These are phyloP conservation scores for Kalmanozyma brasiliensis DNA, from an alignment of 1,284 basidiomycete genomes.

Conservation along the genomic window DNA sequence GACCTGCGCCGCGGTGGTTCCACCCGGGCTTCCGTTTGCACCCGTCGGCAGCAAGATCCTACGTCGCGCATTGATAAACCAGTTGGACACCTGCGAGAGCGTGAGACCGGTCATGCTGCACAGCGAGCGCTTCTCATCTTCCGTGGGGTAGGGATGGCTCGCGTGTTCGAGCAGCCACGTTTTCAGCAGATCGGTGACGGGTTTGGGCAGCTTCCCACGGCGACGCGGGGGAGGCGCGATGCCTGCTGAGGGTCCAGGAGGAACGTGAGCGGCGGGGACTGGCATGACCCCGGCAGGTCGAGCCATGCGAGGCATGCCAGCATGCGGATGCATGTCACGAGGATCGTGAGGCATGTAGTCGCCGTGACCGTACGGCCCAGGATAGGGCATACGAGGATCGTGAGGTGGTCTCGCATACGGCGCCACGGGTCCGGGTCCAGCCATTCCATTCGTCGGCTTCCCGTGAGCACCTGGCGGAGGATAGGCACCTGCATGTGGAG, in stretches of 20 bases:
- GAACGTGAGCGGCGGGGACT: conserved; percentile 35
- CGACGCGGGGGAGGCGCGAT: conserved; percentile 67
- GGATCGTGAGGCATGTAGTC: conserved; percentile 34
- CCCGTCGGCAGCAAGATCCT: conserved; percentile 58
- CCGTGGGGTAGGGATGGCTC: conserved; percentile 87
- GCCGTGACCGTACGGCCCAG: conserved; percentile 20
- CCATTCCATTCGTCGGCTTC: conserved; percentile 17
- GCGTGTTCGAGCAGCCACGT: conserved; percentile 89
- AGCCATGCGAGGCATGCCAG: conserved; percentile 20
- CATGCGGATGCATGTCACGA: conserved; percentile 32
- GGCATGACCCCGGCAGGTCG: conserved; percentile 18
- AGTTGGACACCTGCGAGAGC: conserved; percentile 79
- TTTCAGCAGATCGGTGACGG: conserved; percentile 87
- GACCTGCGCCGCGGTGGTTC: conserved; percentile 45
- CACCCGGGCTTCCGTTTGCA: conserved; percentile 31
- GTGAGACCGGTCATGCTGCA: conserved; percentile 84
- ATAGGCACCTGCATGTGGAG: conserved; percentile 31
- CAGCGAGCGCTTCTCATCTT: conserved; percentile 88
- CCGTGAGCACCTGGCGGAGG: conserved; percentile 12
- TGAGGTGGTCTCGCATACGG: conserved; percentile 20
- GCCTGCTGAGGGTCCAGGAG: conserved; percentile 43
- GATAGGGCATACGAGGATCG: conserved; percentile 19
- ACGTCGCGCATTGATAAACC: conserved; percentile 65
- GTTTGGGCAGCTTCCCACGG: conserved; percentile 86
- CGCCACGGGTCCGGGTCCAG: conserved; percentile 16